phyloP scores from a whole-genome alignment of 1,139 yeast genomes.

The Lizanozyma gosingica region DNA sequence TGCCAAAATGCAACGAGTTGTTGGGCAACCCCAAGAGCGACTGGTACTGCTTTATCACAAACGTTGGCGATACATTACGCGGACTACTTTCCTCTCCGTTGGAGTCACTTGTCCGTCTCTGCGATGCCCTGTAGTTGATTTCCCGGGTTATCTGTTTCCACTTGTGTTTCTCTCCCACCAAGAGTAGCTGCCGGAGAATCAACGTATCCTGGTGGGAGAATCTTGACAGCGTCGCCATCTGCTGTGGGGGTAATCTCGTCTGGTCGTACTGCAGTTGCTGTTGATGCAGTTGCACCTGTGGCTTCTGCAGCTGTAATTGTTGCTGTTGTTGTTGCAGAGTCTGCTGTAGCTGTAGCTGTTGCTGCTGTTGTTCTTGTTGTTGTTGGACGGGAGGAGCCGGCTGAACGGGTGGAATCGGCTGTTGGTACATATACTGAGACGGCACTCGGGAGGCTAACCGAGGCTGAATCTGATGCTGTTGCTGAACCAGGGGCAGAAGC shows the following conservation, averaged over 20 bases:
- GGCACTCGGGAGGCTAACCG: constrained; percentile 2
- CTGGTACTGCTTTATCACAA: constrained; percentile 37
- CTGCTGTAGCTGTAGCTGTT: constrained; percentile 6
- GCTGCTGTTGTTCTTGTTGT: constrained; percentile 4
- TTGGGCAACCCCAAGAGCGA: constrained; percentile 33
- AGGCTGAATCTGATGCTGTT: constrained; percentile 5
- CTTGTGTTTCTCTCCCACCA: constrained; percentile 36
- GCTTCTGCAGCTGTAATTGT: constrained; percentile 1
- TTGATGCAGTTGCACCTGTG: constrained; percentile 4
- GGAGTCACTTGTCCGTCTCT: constrained; percentile 7
- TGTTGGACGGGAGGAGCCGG: constrained; percentile 3
- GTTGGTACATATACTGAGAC: constrained; percentile 1
- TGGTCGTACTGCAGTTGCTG: constrained; percentile 3
- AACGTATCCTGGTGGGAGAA: constrained; percentile 31
- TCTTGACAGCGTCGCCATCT: constrained; percentile 10
- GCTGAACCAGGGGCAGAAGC: constrained; percentile 2
- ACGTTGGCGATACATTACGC: constrained; percentile 37
- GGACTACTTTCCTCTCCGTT: constrained; percentile 8
- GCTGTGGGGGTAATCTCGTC: constrained; percentile 4
- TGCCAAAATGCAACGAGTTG: constrained; percentile 29
- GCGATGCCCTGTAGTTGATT: constrained; percentile 22
- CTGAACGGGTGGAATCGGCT: neutral
- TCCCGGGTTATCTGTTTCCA: constrained; percentile 42
- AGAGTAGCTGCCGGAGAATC: constrained; percentile 28
- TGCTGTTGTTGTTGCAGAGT: constrained; percentile 8